Evolutionary conservation across 805 yeast genomes (phyloP), one percentile per base, ranked within the genome.

Genomic region (Hagleromyces aurorensis): DNA sequence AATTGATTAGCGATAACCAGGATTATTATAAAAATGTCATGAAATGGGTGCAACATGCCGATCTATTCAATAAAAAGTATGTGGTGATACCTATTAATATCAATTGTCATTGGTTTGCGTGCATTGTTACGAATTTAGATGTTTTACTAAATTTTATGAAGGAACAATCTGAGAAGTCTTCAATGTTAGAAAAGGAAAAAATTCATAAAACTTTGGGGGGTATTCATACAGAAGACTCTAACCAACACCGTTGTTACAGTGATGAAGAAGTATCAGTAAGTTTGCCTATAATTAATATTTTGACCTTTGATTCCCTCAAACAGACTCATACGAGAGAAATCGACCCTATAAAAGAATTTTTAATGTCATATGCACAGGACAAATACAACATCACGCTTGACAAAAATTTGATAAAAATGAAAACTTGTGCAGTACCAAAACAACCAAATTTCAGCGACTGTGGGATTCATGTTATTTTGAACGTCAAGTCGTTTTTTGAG

Each of bases 361-460:
- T 86, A 4, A 64, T 70, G 4, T 74, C 69, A 3, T 86, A 81
- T 55, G 89, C 93, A 7, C 59, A 62, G 30, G 91, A 80, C 19
- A 76, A 71, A 41, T 67, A 72, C 41, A 58, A 56, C 1, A 38
- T 77, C 7, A 64, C 59, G 0, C 46, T 86, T 3, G 57, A 58
- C 13, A 62, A 62, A 8, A 52, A 58, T 4, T 65, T 62, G 23
- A 70, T 87, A 13, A 53, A 64, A 24, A 57, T 72, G 26, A 52
- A 62, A 29, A 53, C 62, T 6, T 74, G 76, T 4, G 48, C 61
- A 4, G 91, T 85, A 0, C 95, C 96, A 1, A 74, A 68, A 35
- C 98, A 91, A 49, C 75, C 76, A 17, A 91, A 91, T 52, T 75
- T 78, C 58, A 83, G 86, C 50, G 98, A 91, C 52, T 91, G 98